Evolutionary conservation across 495 filamentous ascomycete species (phyloP).

Genomic region (Xanthoparmelia taractica): DNA sequence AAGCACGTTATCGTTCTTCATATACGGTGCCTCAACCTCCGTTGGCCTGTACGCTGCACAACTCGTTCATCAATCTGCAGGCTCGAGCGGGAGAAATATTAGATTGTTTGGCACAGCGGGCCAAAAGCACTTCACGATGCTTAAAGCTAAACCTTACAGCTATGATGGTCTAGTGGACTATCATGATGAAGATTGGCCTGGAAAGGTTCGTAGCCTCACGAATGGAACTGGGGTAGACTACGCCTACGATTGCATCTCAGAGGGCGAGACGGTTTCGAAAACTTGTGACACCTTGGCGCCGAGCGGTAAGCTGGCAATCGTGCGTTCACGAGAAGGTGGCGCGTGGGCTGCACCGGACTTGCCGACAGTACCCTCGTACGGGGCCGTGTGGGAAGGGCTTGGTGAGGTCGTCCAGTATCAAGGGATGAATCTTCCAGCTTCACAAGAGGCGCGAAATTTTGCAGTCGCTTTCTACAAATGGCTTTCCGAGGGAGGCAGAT

Average conservation of each 20-base stretch:
- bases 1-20: conserved; percentile 5
- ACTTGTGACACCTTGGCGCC: conserved; percentile 2
- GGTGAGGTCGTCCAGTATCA: conserved; percentile 9
- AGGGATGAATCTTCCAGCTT: conserved; percentile 10
- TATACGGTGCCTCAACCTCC: conserved; percentile 10
- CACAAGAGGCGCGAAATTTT: conserved; percentile 4
- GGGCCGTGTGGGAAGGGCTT: conserved; percentile 7
- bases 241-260: conserved; percentile 10
- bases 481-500: conserved; percentile 1
- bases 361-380: conserved; percentile 7
- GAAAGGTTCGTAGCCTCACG: conserved; percentile 3
- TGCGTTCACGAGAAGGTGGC: conserved; percentile 12
- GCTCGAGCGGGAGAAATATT: conserved; percentile 5
- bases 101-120: background rate
- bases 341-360: conserved; percentile 4
- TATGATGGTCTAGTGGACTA: conserved; percentile 8
- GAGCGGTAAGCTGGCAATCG: conserved; percentile 6
- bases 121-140: conserved; percentile 5
- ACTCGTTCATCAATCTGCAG: conserved; percentile 10
- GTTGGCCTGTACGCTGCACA: conserved; percentile 10
- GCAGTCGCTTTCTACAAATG: conserved; percentile 6
- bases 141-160: conserved; percentile 3
- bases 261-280: conserved; percentile 6
- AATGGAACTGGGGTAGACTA: conserved; percentile 8
- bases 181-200: conserved; percentile 8